Evolutionary conservation across 2,329 filamentous ascomycete species (phyloP).

Genomic region (Alternaria angustiovoidea): DNA sequence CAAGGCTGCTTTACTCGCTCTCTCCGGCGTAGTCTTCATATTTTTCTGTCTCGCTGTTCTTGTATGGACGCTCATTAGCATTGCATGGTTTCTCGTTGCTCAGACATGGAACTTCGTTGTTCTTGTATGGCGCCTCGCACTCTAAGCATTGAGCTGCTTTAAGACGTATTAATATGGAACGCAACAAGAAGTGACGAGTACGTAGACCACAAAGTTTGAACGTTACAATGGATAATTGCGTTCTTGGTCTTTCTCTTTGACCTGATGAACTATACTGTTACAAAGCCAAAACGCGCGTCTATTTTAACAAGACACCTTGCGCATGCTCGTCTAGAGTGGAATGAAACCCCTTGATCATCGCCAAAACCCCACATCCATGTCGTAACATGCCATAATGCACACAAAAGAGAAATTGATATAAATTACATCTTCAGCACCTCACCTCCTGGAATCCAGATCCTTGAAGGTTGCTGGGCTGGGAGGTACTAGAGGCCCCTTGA

Average conservation of each 20-base stretch:
- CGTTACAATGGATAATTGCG: background rate
- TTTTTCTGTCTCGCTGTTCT: background rate
- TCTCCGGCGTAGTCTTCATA: background rate
- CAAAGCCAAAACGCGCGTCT: background rate
- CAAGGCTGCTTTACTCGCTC: background rate
- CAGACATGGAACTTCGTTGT: background rate
- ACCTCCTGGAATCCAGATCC: constrained; percentile 17
- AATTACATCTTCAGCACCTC: background rate
- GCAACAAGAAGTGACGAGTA: too few species aligned
- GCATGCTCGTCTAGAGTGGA: constrained; percentile 17
- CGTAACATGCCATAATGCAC: constrained; percentile 4
- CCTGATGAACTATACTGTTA: background rate
- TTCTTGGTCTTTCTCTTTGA: background rate
- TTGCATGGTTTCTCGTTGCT: background rate
- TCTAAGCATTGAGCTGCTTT: background rate
- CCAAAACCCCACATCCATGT: background rate
- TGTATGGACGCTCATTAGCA: background rate
- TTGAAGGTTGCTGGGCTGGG: constrained; percentile 38
- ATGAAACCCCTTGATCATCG: constrained; percentile 8
- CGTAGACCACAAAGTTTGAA: background rate
- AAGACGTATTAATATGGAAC: background rate
- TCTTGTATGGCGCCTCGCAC: background rate
- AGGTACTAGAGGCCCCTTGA: constrained; percentile 47
- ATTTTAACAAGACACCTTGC: constrained; percentile 4
- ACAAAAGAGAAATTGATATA: background rate